phyloP scores from a whole-genome alignment of 2,329 filamentous ascomycete genomes.

The Keithomyces neogunnii region DNA sequence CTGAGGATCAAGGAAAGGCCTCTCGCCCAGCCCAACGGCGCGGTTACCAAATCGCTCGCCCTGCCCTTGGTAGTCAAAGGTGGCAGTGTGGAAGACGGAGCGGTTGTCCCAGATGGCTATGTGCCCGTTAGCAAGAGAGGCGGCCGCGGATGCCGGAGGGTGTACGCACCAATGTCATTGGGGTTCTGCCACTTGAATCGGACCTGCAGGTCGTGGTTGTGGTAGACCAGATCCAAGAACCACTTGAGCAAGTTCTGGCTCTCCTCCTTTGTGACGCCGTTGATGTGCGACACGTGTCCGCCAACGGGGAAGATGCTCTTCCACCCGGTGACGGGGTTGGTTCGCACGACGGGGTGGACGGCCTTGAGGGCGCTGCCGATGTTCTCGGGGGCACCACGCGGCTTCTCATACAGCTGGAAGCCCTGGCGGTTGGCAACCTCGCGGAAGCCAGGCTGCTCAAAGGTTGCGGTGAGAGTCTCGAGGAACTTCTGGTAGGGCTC shows the following conservation, averaged over 20 bases:
- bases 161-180: constrained; percentile 30
- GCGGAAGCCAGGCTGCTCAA: constrained; percentile 41
- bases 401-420: constrained; percentile 35
- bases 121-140: not conserved
- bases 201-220: constrained; percentile 50
- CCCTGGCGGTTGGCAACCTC: constrained; percentile 34
- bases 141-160: not conserved
- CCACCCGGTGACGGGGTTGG: constrained; percentile 51
- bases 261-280: constrained; percentile 39
- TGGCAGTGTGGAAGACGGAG: constrained; percentile 46
- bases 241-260: constrained; percentile 39
- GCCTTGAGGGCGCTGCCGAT: constrained; percentile 38
- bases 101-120: constrained; percentile 51
- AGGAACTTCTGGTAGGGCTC: constrained; percentile 47
- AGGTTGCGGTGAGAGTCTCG: constrained; percentile 48
- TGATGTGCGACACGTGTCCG: constrained; percentile 41
- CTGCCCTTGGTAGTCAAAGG: constrained; percentile 38
- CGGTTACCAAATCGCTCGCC: constrained; percentile 41
- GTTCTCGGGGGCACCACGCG: constrained; percentile 42
- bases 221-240: constrained; percentile 40
- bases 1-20: constrained; percentile 41
- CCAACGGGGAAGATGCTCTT: constrained; percentile 45
- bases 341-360: constrained; percentile 45
- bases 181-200: constrained; percentile 33
- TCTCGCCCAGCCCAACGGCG: constrained; percentile 44